Conservation (phyloP, 176 grass and related monocot species). For the Cocos nucifera region DNA sequence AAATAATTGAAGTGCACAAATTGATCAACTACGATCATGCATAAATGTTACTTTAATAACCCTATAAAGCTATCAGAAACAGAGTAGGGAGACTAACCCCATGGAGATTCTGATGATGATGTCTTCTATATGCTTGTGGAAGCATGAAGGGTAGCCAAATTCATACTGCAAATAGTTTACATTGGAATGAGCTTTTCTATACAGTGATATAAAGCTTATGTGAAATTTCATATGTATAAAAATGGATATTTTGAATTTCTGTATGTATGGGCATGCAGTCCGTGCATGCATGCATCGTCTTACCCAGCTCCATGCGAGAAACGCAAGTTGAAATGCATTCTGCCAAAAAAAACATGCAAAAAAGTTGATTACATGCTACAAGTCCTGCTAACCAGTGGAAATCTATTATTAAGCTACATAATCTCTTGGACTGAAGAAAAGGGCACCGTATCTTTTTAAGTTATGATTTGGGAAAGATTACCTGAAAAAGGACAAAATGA, state of each 20-base stretch:
- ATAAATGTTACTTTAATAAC: no score
- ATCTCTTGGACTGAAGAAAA: no score
- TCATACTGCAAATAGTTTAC: conserved; percentile 1
- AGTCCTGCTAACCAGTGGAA: no score
- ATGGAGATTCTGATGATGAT: conserved; percentile 6
- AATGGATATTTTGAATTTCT: no score
- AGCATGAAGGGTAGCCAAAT: conserved; percentile 14
- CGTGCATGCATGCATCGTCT: background rate
- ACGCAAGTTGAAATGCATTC: conserved; percentile 18
- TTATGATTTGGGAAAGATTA: background rate
- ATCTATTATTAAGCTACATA: no score
- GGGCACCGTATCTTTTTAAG: no score
- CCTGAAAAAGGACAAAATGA: conserved; percentile 14
- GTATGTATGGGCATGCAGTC: no score
- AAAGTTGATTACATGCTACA: background rate
- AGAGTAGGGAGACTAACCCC: background rate
- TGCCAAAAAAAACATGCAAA: background rate
- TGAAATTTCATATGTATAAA: no score
- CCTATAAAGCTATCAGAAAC: background rate
- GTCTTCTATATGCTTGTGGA: conserved; percentile 2
- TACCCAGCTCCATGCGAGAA: conserved; percentile 13
- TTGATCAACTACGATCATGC: no score
- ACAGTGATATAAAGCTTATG: no score
- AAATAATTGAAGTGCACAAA: no score
- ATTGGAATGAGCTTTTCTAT: no score